Conservation (phyloP, 2,329 filamentous ascomycete genomes). For the Nannizzia gypsea region DNA sequence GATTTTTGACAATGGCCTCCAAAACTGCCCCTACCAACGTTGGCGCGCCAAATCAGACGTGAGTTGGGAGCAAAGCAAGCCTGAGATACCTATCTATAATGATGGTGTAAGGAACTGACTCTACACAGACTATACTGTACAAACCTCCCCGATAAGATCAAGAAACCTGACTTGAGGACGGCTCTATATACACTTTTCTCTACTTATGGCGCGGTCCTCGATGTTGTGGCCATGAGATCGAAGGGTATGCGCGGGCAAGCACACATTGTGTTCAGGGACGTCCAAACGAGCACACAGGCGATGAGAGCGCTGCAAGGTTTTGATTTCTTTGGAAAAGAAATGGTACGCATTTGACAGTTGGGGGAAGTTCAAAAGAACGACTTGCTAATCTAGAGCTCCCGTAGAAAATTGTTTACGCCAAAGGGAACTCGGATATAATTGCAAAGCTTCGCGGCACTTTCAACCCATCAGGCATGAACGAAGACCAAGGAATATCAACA, state of each 20-base stretch:
- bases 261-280: slow-evolving; percentile 79
- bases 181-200: slow-evolving; percentile 88
- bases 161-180: slow-evolving; percentile 75
- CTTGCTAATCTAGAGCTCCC: background rate
- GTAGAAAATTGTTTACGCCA: slow-evolving; percentile 84
- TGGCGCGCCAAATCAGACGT: slow-evolving; percentile 67
- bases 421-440: slow-evolving; percentile 75
- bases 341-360: slow-evolving; percentile 48
- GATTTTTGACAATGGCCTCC: slow-evolving; percentile 24
- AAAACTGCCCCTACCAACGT: slow-evolving; percentile 24
- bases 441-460: slow-evolving; percentile 88
- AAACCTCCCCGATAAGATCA: slow-evolving; percentile 81
- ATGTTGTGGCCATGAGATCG: slow-evolving; percentile 81
- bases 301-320: slow-evolving; percentile 81
- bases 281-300: slow-evolving; percentile 84
- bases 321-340: slow-evolving; percentile 69
- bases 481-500: slow-evolving; percentile 52
- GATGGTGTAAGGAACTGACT: background rate
- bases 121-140: slow-evolving; percentile 65
- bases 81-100: slow-evolving; percentile 7
- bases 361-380: background rate
- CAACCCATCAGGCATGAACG: slow-evolving; percentile 43
- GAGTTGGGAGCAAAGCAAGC: slow-evolving; percentile 26
- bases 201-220: slow-evolving; percentile 82
- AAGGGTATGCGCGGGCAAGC: slow-evolving; percentile 92